Base-by-base conservation (phyloP, 2,329 filamentous ascomycete species). In the Aureobasidium namibiae region DNA sequence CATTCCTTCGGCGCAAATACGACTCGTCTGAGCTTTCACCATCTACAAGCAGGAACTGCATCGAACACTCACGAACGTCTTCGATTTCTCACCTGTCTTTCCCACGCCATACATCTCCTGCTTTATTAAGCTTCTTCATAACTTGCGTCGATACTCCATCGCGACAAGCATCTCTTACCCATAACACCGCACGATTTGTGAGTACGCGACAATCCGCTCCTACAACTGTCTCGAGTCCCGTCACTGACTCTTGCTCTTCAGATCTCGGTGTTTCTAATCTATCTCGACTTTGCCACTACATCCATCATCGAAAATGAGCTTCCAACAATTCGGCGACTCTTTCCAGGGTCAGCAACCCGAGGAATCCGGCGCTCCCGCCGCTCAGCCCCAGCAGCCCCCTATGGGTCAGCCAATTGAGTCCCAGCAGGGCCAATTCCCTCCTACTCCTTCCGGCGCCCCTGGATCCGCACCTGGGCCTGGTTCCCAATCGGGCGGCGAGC, bases 321-420 rank as follows among this genome's bases (percentile, higher is more conserved):
- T 85, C 76, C 80, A 82, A 63, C 83, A 83, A 72, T 85, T 83
- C 73, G 66, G 67, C 61, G 83, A 86, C 67, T 77, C 80, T 64
- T 85, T 82, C 72, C 82, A 81, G 69, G 80, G 81, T 71, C 83
- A 84, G 72, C 80, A 81, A 66, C 76, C 69, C 65, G 74, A 76
- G 63, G 74, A 74, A 60, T 68, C 79, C 64, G 82, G 82, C 71
- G 79, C 76, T 58, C 76, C 76, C 64, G 79, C 74, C 62, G 68
- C 75, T 63, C 78, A 78, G 66, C 73, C 78, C 65, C 77, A 76
- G 64, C 80, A 78, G 66, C 71, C 78, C 61, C 76, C 79, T 62
- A 80, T 85, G 74, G 77, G 78, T 56, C 82, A 84, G 73, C 75
- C 76, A 62, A 79, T 81, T 64, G 83, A 85, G 62, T 78, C 79